Evolutionary conservation across 1,139 yeast genomes (phyloP), one percentile per base, ranked within the genome.

Genomic region (Pichia terricola): DNA sequence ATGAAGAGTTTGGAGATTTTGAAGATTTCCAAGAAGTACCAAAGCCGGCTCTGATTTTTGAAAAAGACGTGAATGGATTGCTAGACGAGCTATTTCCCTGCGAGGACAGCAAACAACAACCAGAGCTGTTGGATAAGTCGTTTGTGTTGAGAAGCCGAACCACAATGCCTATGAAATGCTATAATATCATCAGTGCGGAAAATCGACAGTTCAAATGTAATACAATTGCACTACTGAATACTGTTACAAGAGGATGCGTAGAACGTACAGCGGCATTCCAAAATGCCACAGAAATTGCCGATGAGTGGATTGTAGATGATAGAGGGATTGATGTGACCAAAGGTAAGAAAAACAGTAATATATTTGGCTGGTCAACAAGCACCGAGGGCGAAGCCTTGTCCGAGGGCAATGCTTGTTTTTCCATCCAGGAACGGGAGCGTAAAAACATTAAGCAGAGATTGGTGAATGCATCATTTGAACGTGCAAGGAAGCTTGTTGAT

Each of bases 261-360:
- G 48, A 42, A 26, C 36, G 40, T 25, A 50, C 51, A 43, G 32
- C 11, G n/a, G 36, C 45, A 6, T 41, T 43, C 27, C 39, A 45
- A 26, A 42, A 49, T 16, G 27, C 51, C 9, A 26, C 31, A 3
- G 35, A 40, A n/a, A 47, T 56, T 4, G 35, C 54, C 3, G 45
- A 47, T 28, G 40, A 43, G 11, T 58, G 62, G 62, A 47, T 51
- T 7, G 45, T 41, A 11, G 50, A 50, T 27, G 62, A 58, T 38
- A 56, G 50, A 36, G 49, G 48, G 2, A 31, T 46, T 37, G 37
- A 40, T 37, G 7, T 30, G 32, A 28, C 11, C 10, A 42, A 28
- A 11, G 33, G 28, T 10, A 25, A 16, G 28, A 10, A 11, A 22
- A 31, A 31, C 5, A 26, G 26, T 5, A 28, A 26, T 16, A 16